Evolutionary conservation across 148 eudicot genomes (phyloP), one percentile per base, ranked within the genome.

Genomic region (Silene conica): DNA sequence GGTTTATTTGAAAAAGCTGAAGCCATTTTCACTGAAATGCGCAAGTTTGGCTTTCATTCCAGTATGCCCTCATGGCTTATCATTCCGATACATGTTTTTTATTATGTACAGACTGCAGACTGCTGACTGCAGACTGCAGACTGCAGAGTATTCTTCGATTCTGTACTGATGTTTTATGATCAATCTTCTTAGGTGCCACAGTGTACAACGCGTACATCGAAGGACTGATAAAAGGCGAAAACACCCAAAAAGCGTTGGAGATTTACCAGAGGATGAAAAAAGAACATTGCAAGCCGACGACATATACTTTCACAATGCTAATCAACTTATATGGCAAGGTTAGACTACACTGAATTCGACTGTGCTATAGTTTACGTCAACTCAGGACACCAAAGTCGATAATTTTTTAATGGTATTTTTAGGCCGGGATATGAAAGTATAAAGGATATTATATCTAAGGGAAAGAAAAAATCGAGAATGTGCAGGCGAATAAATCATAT

Each of bases 311-410:
- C 81, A 93, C 98, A 38, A 87, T 89, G 93, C n/a, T 93, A 77
- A 90, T 90, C 70, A 93, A 89, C 80, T 66, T 87, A 41, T 93
- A 90, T 77, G 98, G 98, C 75, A 93, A 93, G 93, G 98, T 90
- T 58, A 78, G 76, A 31, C 46, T 19, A 4, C n/a, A n/a, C n/a
- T n/a, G n/a, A n/a, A n/a, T 28, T 28, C 31, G 31, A 28, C 3
- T 28, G 31, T 28, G 5, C 41, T 34, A 34, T 34, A 3, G 41
- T 6, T 34, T 34, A 34, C 41, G 41, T n/a, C n/a, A n/a, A n/a
- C n/a, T n/a, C n/a, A n/a, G n/a, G n/a, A n/a, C n/a, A n/a, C n/a
- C n/a, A n/a, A n/a, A n/a, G n/a, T n/a, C n/a, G n/a, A n/a, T n/a
- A n/a, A n/a, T n/a, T n/a, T n/a, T n/a, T n/a, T n/a, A n/a, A n/a